A percentile compares a stretch with the other conserved stretches of the same genome.
Evolutionary conservation across 176 grass and related monocot genomes (phyloP).

Genomic region (Lolium rigidum): DNA sequence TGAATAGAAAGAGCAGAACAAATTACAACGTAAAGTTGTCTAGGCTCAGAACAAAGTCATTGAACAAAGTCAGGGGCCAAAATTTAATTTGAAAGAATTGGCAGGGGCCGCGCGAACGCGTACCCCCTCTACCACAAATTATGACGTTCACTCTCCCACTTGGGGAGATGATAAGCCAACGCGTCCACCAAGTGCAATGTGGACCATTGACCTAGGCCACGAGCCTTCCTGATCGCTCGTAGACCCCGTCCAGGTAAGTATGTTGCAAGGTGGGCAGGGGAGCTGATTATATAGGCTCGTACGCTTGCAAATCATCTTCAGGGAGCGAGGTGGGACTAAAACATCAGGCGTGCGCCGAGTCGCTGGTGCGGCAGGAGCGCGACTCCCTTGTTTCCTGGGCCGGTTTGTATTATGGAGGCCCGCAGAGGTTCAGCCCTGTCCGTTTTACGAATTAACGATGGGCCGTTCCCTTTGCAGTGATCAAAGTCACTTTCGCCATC

Average conservation of each 20-base stretch:
- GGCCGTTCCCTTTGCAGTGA: too few species aligned
- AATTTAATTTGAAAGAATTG: background rate
- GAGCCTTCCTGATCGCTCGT: conserved; percentile 13
- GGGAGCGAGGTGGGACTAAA: background rate
- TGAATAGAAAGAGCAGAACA: too few species aligned
- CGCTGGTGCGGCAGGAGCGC: background rate
- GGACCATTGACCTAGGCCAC: too few species aligned
- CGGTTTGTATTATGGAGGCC: background rate
- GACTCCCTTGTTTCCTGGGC: background rate
- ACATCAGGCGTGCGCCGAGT: background rate
- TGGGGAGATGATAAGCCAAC: too few species aligned
- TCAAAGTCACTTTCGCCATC: too few species aligned
- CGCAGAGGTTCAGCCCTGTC: too few species aligned
- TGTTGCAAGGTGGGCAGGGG: conserved; percentile 14
- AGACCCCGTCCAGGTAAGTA: conserved; percentile 52
- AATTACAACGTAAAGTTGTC: too few species aligned
- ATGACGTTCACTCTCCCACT: conserved; percentile 60
- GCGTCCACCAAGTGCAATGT: too few species aligned
- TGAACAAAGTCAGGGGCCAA: background rate
- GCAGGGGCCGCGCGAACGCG: conserved; percentile 64
- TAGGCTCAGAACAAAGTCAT: too few species aligned
- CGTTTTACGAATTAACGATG: background rate
- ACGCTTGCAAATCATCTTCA: too few species aligned
- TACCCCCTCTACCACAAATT: conserved; percentile 62
- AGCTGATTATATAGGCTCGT: background rate